These are phyloP conservation scores for Acmispon strigosus DNA, from an alignment of 306 rosid species.

Conservation along the genomic window DNA sequence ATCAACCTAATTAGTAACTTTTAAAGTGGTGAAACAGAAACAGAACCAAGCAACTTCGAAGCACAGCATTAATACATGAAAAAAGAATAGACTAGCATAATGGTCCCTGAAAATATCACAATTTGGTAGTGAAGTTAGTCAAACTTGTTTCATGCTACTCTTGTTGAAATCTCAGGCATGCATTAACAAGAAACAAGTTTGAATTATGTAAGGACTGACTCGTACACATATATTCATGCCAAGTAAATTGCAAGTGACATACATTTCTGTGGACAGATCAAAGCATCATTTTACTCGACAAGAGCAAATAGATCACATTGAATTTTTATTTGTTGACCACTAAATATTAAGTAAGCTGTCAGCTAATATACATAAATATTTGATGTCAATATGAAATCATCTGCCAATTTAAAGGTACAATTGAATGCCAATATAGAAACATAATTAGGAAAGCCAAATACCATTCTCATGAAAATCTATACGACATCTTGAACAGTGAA, in stretches of 20 bases:
- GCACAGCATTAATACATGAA: no score
- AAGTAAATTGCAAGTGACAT: neutral
- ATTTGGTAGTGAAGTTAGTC: no score
- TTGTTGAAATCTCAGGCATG: no score
- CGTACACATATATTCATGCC: no score
- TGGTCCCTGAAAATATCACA: no score
- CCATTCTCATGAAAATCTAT: conserved; percentile 87
- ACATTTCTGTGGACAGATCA: neutral
- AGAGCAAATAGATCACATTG: neutral
- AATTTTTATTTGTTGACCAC: neutral
- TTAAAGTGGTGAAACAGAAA: no score
- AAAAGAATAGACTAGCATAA: no score
- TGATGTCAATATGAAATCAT: neutral
- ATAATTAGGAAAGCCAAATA: conserved; percentile 25
- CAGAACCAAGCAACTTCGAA: no score
- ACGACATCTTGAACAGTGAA: conserved; percentile 94
- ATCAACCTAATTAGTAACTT: no score
- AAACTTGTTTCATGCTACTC: no score
- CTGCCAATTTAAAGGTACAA: neutral
- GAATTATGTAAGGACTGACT: no score
- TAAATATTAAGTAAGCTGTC: neutral
- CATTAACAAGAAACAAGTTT: no score
- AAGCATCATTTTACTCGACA: neutral
- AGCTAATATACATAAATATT: neutral
- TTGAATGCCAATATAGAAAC: neutral